These are phyloP conservation scores for Sporothrix curviconia DNA, from an alignment of 2,329 filamentous ascomycete species.

Conservation along the genomic window DNA sequence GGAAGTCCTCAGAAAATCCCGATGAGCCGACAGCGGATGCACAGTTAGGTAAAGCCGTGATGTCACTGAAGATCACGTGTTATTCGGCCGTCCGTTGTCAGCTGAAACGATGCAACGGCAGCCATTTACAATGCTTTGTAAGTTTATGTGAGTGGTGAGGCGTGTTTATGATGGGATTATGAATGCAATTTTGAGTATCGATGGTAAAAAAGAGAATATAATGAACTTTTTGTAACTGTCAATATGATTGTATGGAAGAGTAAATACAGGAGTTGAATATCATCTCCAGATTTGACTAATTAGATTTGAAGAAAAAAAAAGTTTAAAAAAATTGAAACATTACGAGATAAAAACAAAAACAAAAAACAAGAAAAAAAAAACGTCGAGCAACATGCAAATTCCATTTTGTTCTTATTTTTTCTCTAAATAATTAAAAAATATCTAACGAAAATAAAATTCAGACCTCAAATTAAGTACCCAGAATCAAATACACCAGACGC, in stretches of 20 bases:
- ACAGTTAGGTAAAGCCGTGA: constrained; percentile 5
- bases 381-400: background rate
- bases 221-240: too few species aligned
- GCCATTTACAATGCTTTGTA: too few species aligned
- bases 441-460: background rate
- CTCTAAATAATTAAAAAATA: background rate
- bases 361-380: background rate
- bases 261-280: too few species aligned
- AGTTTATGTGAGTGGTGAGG: too few species aligned
- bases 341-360: background rate
- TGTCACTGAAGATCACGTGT: constrained; percentile 2
- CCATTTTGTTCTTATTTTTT: too few species aligned
- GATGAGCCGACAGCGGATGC: background rate
- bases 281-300: too few species aligned
- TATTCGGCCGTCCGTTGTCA: too few species aligned
- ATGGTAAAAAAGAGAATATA: background rate
- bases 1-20: too few species aligned
- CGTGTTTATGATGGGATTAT: too few species aligned
- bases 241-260: too few species aligned
- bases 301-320: too few species aligned
- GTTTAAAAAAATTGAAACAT: background rate
- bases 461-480: background rate
- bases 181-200: background rate
- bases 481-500: background rate
- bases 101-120: too few species aligned